A percentile compares a stretch with the other conserved stretches of the same genome.
These are phyloP conservation scores for Penicillium cataractarum DNA, from an alignment of 495 filamentous ascomycete species.

Conservation along the genomic window DNA sequence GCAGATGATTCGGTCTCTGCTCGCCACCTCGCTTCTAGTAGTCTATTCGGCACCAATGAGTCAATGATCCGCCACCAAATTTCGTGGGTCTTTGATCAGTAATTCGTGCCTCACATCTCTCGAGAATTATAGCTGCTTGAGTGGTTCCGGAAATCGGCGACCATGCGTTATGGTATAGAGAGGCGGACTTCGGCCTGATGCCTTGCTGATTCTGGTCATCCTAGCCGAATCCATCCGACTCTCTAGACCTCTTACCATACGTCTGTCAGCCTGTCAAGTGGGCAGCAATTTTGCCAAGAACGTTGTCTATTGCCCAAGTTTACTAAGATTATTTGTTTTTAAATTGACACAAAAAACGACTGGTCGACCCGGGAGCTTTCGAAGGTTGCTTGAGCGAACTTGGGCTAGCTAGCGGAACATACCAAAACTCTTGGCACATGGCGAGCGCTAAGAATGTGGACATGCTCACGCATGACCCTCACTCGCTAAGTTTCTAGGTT, in stretches of 20 bases:
- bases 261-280: no score
- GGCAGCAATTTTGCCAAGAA: not conserved
- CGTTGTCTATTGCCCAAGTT: not conserved
- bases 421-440: not conserved
- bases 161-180: no score
- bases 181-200: not conserved
- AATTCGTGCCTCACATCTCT: not conserved
- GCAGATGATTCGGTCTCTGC: not conserved
- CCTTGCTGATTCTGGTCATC: not conserved
- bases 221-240: not conserved
- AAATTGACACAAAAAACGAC: no score
- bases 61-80: not conserved
- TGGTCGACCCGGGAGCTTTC: not conserved
- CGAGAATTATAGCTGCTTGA: not conserved
- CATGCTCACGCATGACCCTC: not conserved
- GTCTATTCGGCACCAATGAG: not conserved
- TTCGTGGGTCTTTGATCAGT: not conserved
- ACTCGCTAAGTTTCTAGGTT: slow-evolving; percentile 1
- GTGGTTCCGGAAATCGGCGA: not conserved
- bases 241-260: not conserved
- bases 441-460: not conserved
- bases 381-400: not conserved
- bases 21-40: not conserved
- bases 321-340: not conserved
- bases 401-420: not conserved